These are phyloP conservation scores for Breviolum minutum DNA, from an alignment of 73 alveolate genomes.

Conservation along the genomic window DNA sequence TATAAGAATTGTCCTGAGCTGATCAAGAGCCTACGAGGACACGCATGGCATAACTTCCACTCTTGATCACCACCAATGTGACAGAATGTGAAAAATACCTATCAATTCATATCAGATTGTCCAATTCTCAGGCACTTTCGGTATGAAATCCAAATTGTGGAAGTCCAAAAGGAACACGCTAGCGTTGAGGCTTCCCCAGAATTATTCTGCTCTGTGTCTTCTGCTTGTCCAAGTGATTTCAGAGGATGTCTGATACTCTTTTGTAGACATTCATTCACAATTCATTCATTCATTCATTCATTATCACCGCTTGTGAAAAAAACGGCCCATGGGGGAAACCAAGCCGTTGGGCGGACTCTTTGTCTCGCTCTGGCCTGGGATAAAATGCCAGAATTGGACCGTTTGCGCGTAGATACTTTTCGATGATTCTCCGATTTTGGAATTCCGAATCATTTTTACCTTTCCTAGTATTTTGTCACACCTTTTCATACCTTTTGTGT, in stretches of 20 bases:
- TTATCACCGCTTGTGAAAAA: not conserved
- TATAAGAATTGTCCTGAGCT: not conserved
- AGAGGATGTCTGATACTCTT: too few relatives aligned
- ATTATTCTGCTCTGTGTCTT: too few relatives aligned
- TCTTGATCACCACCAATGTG: too few relatives aligned
- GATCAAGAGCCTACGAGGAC: not conserved
- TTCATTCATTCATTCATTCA: too few relatives aligned
- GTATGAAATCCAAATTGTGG: not conserved
- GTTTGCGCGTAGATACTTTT: too few relatives aligned
- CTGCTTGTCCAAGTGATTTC: too few relatives aligned
- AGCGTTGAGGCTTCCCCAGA: too few relatives aligned
- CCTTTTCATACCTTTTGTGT: not conserved
- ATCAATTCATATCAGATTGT: not conserved
- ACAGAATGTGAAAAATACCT: too few relatives aligned
- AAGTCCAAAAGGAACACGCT: too few relatives aligned
- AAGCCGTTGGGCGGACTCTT: slow-evolving; percentile 39
- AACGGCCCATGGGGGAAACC: slow-evolving; percentile 74
- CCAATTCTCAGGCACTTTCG: not conserved
- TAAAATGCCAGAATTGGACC: not conserved
- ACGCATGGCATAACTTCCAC: too few relatives aligned
- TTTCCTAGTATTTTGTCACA: not conserved
- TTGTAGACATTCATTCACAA: too few relatives aligned
- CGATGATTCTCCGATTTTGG: too few relatives aligned
- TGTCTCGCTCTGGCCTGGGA: slow-evolving; percentile 48
- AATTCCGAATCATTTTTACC: not conserved